A percentile compares a stretch with the other conserved stretches of the same genome.
phyloP scores from a whole-genome alignment of 2,329 filamentous ascomycete genomes.

The Trichoderma koningii region DNA sequence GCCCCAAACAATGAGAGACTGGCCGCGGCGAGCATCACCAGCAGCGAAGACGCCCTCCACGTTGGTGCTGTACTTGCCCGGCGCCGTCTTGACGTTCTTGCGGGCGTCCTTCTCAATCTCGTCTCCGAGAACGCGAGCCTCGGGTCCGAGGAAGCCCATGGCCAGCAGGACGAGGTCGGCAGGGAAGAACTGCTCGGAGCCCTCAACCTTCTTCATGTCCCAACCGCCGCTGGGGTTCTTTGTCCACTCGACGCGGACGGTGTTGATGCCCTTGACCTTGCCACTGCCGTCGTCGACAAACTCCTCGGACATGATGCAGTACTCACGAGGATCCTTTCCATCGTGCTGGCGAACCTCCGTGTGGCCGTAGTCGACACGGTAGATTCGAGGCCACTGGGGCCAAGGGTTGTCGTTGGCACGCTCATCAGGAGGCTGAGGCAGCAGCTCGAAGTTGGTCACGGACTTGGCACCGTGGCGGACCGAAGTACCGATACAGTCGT shows the following conservation, averaged over 20 bases:
- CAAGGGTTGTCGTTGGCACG: slow-evolving; percentile 94
- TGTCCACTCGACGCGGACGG: slow-evolving; percentile 93
- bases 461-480: slow-evolving; percentile 94
- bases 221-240: slow-evolving; percentile 85
- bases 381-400: slow-evolving; percentile 97
- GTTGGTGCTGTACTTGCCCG: slow-evolving; percentile 87
- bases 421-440: slow-evolving; percentile 88
- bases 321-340: slow-evolving; percentile 94
- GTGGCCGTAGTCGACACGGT: slow-evolving; percentile 98
- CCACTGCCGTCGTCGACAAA: slow-evolving; percentile 88
- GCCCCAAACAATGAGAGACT: slow-evolving; percentile 96
- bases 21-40: slow-evolving; percentile 91
- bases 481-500: slow-evolving; percentile 96
- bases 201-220: slow-evolving; percentile 98
- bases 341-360: slow-evolving; percentile 94
- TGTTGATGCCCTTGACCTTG: slow-evolving; percentile 94
- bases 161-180: slow-evolving; percentile 91
- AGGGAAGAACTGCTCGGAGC: slow-evolving; percentile 92
- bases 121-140: slow-evolving; percentile 84
- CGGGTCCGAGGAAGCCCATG: slow-evolving; percentile 96
- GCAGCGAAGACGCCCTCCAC: slow-evolving; percentile 87
- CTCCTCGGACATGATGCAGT: slow-evolving; percentile 97
- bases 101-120: slow-evolving; percentile 86
- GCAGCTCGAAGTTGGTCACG: slow-evolving; percentile 92
- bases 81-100: slow-evolving; percentile 94